A percentile compares a stretch with the other conserved stretches of the same genome.
Conservation (phyloP, 345 rosid species). For the Acer campestre region DNA sequence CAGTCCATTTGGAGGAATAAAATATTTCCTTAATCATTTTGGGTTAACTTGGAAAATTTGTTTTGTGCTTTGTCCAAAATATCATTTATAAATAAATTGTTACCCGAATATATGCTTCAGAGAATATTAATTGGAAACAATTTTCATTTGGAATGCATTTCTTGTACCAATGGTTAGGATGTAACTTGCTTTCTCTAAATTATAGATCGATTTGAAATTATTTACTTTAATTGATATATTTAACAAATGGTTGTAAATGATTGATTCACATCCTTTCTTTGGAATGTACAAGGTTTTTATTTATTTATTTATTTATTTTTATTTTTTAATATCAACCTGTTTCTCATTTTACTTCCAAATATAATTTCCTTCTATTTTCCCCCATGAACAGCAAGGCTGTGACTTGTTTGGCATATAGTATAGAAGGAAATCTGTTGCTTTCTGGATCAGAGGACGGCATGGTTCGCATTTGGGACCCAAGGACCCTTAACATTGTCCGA, state of each 20-base stretch:
- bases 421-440: constrained; percentile 55
- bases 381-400: constrained; percentile 61
- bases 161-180: not conserved
- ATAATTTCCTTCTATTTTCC: constrained; percentile 6
- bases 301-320: not conserved
- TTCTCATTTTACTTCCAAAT: constrained; percentile 1
- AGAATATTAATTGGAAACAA: not conserved
- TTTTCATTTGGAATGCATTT: not conserved
- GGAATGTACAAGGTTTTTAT: too few relatives aligned
- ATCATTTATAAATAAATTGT: not conserved
- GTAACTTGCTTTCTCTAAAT: not conserved
- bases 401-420: constrained; percentile 69
- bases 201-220: not conserved
- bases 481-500: constrained; percentile 44
- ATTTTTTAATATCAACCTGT: not conserved
- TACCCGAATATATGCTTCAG: not conserved
- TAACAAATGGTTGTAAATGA: not conserved
- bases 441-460: constrained; percentile 86
- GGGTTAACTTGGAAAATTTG: not conserved
- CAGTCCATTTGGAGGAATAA: not conserved
- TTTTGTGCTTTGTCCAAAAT: not conserved
- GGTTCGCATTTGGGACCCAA: constrained; percentile 68
- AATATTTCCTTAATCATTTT: not conserved
- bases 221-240: not conserved
- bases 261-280: not conserved